Conservation (phyloP, 805 yeast species). For the Brettanomyces naardenensis region DNA sequence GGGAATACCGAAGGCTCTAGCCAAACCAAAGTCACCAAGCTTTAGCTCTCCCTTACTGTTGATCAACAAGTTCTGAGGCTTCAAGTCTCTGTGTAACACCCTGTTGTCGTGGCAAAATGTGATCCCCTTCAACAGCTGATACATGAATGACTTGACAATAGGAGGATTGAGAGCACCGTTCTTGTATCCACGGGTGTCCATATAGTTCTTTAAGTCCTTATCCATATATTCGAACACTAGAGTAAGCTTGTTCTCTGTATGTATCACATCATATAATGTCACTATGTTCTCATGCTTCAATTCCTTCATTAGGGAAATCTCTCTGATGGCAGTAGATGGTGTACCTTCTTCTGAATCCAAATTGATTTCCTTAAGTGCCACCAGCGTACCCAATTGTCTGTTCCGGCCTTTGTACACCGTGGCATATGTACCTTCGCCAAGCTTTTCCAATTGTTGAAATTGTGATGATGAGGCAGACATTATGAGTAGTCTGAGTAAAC, state of each 20-base stretch:
- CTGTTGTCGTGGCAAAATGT: slow-evolving; percentile 80
- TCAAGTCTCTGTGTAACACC: slow-evolving; percentile 79
- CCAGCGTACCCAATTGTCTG: slow-evolving; percentile 78
- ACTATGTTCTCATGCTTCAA: slow-evolving; percentile 89
- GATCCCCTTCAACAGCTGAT: slow-evolving; percentile 84
- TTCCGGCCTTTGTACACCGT: slow-evolving; percentile 96
- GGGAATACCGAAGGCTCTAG: slow-evolving; percentile 97
- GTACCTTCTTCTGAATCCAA: slow-evolving; percentile 97
- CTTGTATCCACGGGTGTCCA: slow-evolving; percentile 71
- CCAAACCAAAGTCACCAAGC: slow-evolving; percentile 94
- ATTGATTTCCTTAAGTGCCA: slow-evolving; percentile 91
- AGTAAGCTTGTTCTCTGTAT: slow-evolving; percentile 91
- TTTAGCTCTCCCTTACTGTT: slow-evolving; percentile 86
- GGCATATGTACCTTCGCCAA: slow-evolving; percentile 95
- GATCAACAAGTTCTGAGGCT: slow-evolving; percentile 91
- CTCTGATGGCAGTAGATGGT: slow-evolving; percentile 96
- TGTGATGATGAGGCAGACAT: slow-evolving; percentile 33
- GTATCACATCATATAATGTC: slow-evolving; percentile 89
- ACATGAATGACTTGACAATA: slow-evolving; percentile 86
- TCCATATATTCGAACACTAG: slow-evolving; percentile 92
- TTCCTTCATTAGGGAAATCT: slow-evolving; percentile 92
- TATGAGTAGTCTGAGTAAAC: background rate
- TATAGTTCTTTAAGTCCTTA: slow-evolving; percentile 85
- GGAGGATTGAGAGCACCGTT: slow-evolving; percentile 66
- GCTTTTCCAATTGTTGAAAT: slow-evolving; percentile 58